A percentile compares a stretch with the other conserved stretches of the same genome.
These are phyloP conservation scores for Bipolaris sorokiniana DNA, from an alignment of 2,329 filamentous ascomycete species.

Conservation along the genomic window DNA sequence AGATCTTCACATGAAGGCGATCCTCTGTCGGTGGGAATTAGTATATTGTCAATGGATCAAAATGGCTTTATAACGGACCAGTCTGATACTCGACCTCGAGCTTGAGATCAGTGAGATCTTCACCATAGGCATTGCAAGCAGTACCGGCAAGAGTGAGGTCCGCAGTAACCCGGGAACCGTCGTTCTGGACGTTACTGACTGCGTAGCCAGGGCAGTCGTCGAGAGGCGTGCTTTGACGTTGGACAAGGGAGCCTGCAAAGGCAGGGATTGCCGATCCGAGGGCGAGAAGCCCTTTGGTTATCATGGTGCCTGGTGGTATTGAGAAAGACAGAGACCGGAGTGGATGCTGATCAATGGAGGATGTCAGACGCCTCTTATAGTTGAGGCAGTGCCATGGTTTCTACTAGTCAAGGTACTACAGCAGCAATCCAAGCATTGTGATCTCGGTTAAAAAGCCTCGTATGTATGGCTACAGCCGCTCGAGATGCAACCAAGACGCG, in stretches of 20 bases:
- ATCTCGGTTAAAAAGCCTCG: conserved; percentile 9
- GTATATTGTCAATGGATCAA: conserved; percentile 65
- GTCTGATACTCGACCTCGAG: conserved; percentile 67
- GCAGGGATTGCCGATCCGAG: conserved; percentile 30
- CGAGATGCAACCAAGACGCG: conserved; percentile 22
- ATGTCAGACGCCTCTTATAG: conserved; percentile 17
- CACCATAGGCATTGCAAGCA: conserved; percentile 66
- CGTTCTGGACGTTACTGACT: conserved; percentile 64
- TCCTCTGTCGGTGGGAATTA: conserved; percentile 53
- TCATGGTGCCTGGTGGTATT: conserved; percentile 27
- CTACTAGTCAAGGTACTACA: conserved; percentile 1
- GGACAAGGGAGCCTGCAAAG: conserved; percentile 22
- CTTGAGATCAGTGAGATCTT: conserved; percentile 61
- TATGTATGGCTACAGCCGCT: conserved; percentile 16
- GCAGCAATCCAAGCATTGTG: conserved; percentile 6
- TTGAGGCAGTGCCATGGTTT: conserved; percentile 1
- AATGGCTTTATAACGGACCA: conserved; percentile 51
- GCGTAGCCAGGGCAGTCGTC: conserved; percentile 68
- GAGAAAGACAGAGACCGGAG: conserved; percentile 7
- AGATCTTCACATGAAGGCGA: conserved; percentile 74
- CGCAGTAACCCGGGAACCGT: conserved; percentile 65
- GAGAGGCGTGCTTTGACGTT: conserved; percentile 30
- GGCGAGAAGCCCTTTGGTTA: conserved; percentile 31
- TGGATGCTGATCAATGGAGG: conserved; percentile 8
- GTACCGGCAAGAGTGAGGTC: conserved; percentile 70